These are phyloP conservation scores for Castanea sativa DNA, from an alignment of 306 rosid genomes.

Conservation along the genomic window DNA sequence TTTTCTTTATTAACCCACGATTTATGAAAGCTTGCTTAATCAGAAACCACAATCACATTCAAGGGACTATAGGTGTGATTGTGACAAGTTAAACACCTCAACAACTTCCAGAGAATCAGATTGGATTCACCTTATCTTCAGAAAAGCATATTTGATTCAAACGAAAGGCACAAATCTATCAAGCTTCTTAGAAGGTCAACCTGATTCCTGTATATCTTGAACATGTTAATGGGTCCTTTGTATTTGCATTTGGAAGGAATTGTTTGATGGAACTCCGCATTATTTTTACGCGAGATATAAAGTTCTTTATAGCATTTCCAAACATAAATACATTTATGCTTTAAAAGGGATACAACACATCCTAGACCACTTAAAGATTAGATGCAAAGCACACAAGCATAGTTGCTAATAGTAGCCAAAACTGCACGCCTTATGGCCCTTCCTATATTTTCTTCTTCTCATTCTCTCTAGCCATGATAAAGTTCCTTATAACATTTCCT, in stretches of 20 bases:
- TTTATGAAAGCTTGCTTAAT: background rate
- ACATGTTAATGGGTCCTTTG: background rate
- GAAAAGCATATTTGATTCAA: background rate
- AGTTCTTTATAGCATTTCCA: too few relatives aligned
- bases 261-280: background rate
- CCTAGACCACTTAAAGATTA: background rate
- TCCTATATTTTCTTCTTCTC: too few relatives aligned
- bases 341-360: background rate
- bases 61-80: background rate
- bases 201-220: background rate
- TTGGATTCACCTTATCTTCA: background rate
- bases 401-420: background rate
- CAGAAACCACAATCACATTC: background rate
- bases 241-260: background rate
- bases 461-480: too few relatives aligned
- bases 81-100: background rate
- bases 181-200: background rate
- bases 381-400: background rate
- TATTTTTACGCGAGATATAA: too few relatives aligned
- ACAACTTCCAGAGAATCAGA: background rate
- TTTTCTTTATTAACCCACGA: background rate
- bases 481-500: too few relatives aligned
- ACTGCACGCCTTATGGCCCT: too few relatives aligned
- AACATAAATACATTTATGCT: background rate
- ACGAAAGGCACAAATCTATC: too few relatives aligned